Base-by-base conservation (phyloP, 2,329 filamentous ascomycete species). In the Celoporthe dispersa region DNA sequence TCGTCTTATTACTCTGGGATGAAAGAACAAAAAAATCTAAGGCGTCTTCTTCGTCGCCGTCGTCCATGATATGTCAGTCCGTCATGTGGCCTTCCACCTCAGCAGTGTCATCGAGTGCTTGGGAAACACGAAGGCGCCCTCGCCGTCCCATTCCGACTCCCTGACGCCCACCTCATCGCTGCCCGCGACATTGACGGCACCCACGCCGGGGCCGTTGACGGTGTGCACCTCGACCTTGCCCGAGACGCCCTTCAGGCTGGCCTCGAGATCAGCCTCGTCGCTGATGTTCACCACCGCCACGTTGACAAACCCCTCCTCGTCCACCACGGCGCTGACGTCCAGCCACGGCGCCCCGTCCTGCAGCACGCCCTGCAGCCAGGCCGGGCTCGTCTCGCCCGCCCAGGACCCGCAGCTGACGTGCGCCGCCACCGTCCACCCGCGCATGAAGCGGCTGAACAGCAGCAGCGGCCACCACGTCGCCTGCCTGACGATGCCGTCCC, bases 381-480 rank as follows among this genome's bases (percentile, higher is more conserved):
- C 82, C 1, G 91, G 91, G 69, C 86, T 81, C 1, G 90, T 92
- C n/a, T 82, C 83, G 1, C 92, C 92, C 22, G 85, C 84, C 76
- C 94, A 95, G 44, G 87, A 85, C 1, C 84, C 84, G 64, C 85
- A 85, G 6, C 85, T 84, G 8, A 94, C 86, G 78, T 94, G 89
- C 3, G 89, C 82, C 3, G 87, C 88, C 2, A 95, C 79, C 0
- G 90, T 90, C 77, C 86, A 86, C 2, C 93, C 93, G 44, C 91
- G 88, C 92, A 95, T 94, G 78, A 88, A 91, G 75, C 84, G 85
- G 74, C 85, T 86, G 79, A 92, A 93, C 37, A 94, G 83, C 69
- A 90, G 83, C 63, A 93, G 82, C 7, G 91, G 90, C 89, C 90
- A 94, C 89, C 90, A 94, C 3, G 88, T 93, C 0, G 91, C 88